Base-by-base conservation (phyloP, 805 yeast genomes). In the Wickerhamiella brachini region DNA sequence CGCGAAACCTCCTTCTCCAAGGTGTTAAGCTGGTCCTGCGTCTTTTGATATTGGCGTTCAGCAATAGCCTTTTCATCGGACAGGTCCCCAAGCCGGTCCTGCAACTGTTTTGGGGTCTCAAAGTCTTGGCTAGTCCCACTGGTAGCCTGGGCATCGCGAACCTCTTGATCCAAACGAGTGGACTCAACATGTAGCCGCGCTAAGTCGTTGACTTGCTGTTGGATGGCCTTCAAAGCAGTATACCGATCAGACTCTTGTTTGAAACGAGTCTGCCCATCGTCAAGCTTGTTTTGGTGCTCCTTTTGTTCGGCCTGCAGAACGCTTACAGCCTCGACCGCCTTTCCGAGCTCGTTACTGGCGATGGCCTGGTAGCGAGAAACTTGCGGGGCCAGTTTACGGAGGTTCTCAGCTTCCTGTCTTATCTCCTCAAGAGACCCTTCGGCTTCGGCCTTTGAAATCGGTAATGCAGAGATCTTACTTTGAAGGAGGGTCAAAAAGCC, bases 381-480 rank as follows among this genome's bases (percentile, higher is more conserved):
- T 39, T 47, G 44, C 5, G 38, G 39, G 3, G 15, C 55, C 53
- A 44, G 65, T 51, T 34, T 43, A 18, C 59, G 45, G 42, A 57
- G 44, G 29, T 41, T 39, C 10, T 51, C 55, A 7, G 56, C 50
- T 20, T 45, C 45, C 4, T 48, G 31, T 15, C 54, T 49, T 7
- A 57, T 47, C 15, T 45, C 56, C 23, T 58, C 56, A 4, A 56
- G 49, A 21, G 69, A 68, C 2, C 66, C 65, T 15, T 62, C 65
- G 1, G 73, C 64, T 6, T 69, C 64, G 1, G 62, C 64, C 18
- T 62, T 62, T 3, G 70, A 56, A 18, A 68, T 59, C 3, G 64
- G 59, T 23, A 71, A 67, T 41, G 64, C 61, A 2, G 59, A 58
- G 1, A 65, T 64, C 51, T 65, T 65, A 1, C 67, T 62, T 41